Conservation (phyloP, 805 yeast genomes). For the Candida railenensis region DNA sequence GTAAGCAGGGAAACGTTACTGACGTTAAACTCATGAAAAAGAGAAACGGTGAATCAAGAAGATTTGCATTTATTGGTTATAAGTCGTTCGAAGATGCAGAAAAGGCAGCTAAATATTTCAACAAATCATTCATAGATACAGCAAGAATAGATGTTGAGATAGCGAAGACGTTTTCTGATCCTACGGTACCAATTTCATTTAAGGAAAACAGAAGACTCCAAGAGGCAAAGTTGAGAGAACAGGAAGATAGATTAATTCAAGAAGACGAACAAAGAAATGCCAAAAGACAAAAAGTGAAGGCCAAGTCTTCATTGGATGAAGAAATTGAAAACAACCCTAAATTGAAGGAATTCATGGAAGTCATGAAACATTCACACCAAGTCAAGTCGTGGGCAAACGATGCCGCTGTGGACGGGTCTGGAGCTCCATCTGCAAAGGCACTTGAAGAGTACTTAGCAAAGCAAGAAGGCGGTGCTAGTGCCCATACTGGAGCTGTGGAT, state of each 20-base stretch:
- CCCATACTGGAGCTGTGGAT: constrained; percentile 2
- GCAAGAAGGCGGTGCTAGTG: constrained; percentile 16
- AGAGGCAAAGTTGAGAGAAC: constrained; percentile 43
- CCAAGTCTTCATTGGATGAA: constrained; percentile 45
- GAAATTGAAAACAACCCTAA: constrained; percentile 66
- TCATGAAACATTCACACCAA: constrained; percentile 74
- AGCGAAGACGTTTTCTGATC: constrained; percentile 87
- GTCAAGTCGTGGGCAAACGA: constrained; percentile 77
- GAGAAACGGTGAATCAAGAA: constrained; percentile 80
- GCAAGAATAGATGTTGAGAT: constrained; percentile 72
- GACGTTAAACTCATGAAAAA: constrained; percentile 86
- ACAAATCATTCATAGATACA: constrained; percentile 81
- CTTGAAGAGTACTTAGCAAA: constrained; percentile 42
- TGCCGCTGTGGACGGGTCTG: constrained; percentile 43
- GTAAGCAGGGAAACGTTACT: constrained; percentile 63
- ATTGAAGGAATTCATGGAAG: constrained; percentile 76
- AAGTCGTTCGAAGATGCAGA: constrained; percentile 72
- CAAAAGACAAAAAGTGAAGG: constrained; percentile 36
- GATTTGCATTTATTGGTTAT: constrained; percentile 92
- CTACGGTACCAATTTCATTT: constrained; percentile 66
- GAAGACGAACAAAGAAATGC: constrained; percentile 40
- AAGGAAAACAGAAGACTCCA: constrained; percentile 38
- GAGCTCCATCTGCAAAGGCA: constrained; percentile 45
- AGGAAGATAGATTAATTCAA: constrained; percentile 42
- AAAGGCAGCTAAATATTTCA: constrained; percentile 71